Base-by-base conservation (phyloP, 495 filamentous ascomycete species). In the Halenospora varia region DNA sequence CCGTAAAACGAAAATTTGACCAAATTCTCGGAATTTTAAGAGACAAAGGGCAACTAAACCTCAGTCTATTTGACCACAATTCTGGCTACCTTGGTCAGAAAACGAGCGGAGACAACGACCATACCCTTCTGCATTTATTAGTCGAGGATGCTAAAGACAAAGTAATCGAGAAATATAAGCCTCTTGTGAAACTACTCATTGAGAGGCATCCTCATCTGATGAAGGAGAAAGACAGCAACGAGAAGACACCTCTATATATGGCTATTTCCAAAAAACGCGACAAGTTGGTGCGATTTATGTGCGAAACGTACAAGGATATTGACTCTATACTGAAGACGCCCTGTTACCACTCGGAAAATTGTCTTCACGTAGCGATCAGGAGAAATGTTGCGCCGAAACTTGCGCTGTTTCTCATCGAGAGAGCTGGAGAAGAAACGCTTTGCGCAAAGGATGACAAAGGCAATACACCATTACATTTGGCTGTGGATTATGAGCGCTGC, bases 381-480 rank as follows among this genome's bases (percentile, higher is more conserved):
- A 42, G 25, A 40, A 48, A 22, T 10, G 17, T 55, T 17, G n/a
- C 17, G 15, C 55, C 55, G n/a, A 62, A 63, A n/a, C 61, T 61
- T 11, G 25, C 63, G 26, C 62, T 63, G 25, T 57, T 44, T 20
- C 53, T 70, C 18, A 63, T 70, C n/a, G 47, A 57, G 10, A 53
- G 45, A 17, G 63, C 63, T 3, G 26, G 53, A 1, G 42, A 57
- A 15, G 51, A 62, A 40, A 68, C 63, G 15, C 39, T 70, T 18
- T 42, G 51, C n/a, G 64, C 64, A 24, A 48, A 61, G 22, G 64
- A 70, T 18, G 55, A 55, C 8, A 52, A 59, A 19, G 68, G 66
- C 1, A 56, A 62, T 47, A 69, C 68, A 8, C 62, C 64, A 2
- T 60, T 70, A 4, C 68, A 70, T 49, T 52, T 62, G 10, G 66